Evolutionary conservation across 345 rosid genomes (phyloP), one percentile per base, ranked within the genome.

Genomic region (Linum tenue): DNA sequence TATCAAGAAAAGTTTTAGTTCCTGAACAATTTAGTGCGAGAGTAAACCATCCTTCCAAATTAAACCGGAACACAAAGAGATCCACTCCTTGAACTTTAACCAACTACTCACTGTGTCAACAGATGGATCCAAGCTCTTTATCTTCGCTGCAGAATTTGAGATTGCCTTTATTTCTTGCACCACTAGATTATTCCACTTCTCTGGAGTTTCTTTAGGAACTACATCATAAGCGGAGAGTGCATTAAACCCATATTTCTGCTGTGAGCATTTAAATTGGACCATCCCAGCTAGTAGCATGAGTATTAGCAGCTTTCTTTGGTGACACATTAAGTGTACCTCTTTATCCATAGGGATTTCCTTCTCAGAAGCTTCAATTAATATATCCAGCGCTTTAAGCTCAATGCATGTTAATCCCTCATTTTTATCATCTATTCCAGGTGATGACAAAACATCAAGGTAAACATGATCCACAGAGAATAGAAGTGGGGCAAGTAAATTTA

Each of bases 81-180:
- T 55, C 60, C 60, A 9, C 53, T 42, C 16, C 40, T 39, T 16
- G 48, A 66, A 57, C 50, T 68, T 59, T 38, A 69, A 70, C 15
- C 1, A 64, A 55, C 63, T 67, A 85, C 94, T 87, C 80, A 90
- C 96, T 71, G 79, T 59, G 72, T 81, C 80, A 69, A 69, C 76
- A 64, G 85, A 72, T 79, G 80, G 88, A 76, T 85, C 88, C 64
- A 71, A 62, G 61, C 64, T 78, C 83, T 85, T 90, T 77, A 83
- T 73, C 73, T 80, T 82, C 42, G 84, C 78, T 12, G 82, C 67
- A 59, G 88, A 86, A 63, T 81, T 79, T 58, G 80, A 80, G 75
- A 88, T 81, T 66, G 83, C 85, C 73, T 84, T 88, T 70, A 90
- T 85, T 86, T 94, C 99, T 68, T 90, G 88, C 3, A 69, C 77